Base-by-base conservation (phyloP, 2,329 filamentous ascomycete species). In the Cadophora luteo-olivacea region DNA sequence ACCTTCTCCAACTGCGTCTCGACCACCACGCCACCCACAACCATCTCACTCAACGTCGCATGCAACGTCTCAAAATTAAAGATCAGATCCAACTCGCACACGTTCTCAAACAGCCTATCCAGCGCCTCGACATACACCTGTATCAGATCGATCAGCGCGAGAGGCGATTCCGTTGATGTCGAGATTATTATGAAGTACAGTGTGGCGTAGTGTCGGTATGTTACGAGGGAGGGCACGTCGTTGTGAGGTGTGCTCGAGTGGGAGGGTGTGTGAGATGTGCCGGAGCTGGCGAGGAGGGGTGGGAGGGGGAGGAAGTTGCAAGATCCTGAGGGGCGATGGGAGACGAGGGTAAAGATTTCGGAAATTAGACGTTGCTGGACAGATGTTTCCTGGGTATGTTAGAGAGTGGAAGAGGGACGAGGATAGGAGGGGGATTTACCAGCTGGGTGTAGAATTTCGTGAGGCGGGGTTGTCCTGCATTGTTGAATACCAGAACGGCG, bases 361-460 rank as follows among this genome's bases (percentile, higher is more conserved):
- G 92, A 93, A 74, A 99, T 97, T 68, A 99, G 89, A 54, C 94
- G 92, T 83, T 99, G 96, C 80, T 99, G 95, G 49, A 97, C 97
- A 81, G 92, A 93, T 25, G 96, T 98, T 82, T 99, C 96, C 96
- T 98, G 76, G 66, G 49, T 36, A 33, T 65, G 57, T 75, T 65
- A 74, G 65, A 25, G 45, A 29, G 33, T 24, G 48, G 51, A 11
- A 36, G 33, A 38, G 16, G 6, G 25, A 32, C 7, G n/a, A 19
- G 8, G 29, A 41, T 51, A 29, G 36, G 61, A 55, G 61, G 65
- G 49, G 55, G 63, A 77, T 82, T 69, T 81, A 97, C 95, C 74
- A 99, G 89, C 80, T 98, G 95, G 1, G 95, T 97, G 80, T 99
- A 99, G 85, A 99, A 99, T 78, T 98, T 98, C 76, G 95, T 98